phyloP scores from a whole-genome alignment of 768 basidiomycete genomes.

The Suillus subaureus region DNA sequence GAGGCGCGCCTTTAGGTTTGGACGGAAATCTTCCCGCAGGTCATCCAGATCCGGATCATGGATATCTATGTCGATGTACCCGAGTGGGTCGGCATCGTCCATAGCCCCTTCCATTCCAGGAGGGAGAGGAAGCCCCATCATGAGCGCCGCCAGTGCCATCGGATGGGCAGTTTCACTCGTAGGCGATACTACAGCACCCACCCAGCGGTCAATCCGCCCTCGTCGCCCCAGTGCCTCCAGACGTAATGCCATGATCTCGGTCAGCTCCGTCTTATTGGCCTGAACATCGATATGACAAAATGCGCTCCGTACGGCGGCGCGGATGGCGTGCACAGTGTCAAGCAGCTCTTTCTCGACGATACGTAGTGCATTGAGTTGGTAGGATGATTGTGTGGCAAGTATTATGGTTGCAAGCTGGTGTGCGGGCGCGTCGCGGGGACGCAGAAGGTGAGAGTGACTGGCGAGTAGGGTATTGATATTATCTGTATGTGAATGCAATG shows the following conservation, averaged over 20 bases:
- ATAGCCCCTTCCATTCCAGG: slow-evolving; percentile 36
- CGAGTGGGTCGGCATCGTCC: slow-evolving; percentile 50
- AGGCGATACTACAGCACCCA: slow-evolving; percentile 47
- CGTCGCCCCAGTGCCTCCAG: slow-evolving; percentile 41
- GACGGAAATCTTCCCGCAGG: slow-evolving; percentile 60
- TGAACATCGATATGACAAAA: slow-evolving; percentile 53
- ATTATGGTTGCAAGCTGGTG: slow-evolving; percentile 48
- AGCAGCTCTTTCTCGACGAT: slow-evolving; percentile 57
- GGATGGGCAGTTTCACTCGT: slow-evolving; percentile 42
- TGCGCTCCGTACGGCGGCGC: slow-evolving; percentile 41
- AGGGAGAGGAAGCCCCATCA: slow-evolving; percentile 54
- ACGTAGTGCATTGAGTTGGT: slow-evolving; percentile 36
- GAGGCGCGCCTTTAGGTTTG: slow-evolving; percentile 56
- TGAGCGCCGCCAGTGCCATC: slow-evolving; percentile 65
- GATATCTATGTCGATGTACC: slow-evolving; percentile 52
- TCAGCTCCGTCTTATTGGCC: slow-evolving; percentile 42
- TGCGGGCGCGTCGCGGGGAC: slow-evolving; percentile 52
- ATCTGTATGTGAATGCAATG: slow-evolving; percentile 36
- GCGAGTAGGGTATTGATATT: slow-evolving; percentile 46
- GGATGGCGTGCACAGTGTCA: slow-evolving; percentile 46
- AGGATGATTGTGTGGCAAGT: slow-evolving; percentile 32
- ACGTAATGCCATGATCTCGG: slow-evolving; percentile 47
- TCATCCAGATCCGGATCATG: slow-evolving; percentile 61
- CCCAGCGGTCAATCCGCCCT: slow-evolving; percentile 54
- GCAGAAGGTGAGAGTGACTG: slow-evolving; percentile 55